A percentile compares a stretch with the other conserved stretches of the same genome.
Evolutionary conservation across 345 rosid genomes (phyloP).

Genomic region (Stellera chamaejasme): DNA sequence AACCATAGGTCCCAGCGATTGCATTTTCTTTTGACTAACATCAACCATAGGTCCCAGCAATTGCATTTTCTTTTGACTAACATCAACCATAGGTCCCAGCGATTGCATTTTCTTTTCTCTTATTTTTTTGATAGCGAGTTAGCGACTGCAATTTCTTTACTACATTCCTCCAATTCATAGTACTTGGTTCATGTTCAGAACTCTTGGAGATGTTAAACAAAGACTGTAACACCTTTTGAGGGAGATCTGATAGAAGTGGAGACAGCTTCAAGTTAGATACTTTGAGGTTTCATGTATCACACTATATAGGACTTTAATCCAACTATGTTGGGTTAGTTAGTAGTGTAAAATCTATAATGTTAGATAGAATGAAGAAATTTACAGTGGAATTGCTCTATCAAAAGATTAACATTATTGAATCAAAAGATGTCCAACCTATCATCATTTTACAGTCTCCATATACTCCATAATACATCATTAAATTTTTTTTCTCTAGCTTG

Average conservation of each 20-base stretch:
- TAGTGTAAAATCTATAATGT: neutral
- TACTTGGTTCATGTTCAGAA: conserved; percentile 53
- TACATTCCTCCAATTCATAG: too few relatives aligned
- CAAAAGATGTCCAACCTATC: neutral
- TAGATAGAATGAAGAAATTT: neutral
- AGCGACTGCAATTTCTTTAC: too few relatives aligned
- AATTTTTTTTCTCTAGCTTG: too few relatives aligned
- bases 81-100: too few relatives aligned
- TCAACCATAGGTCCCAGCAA: too few relatives aligned
- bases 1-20: conserved; percentile 36
- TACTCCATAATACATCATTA: too few relatives aligned
- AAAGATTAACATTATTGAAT: neutral
- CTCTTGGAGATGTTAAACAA: conserved; percentile 61
- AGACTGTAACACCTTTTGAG: conserved; percentile 80
- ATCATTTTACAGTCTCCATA: too few relatives aligned
- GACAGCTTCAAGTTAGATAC: conserved; percentile 35
- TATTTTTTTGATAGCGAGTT: too few relatives aligned
- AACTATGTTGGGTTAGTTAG: neutral
- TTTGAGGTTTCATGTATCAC: conserved; percentile 9
- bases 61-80: too few relatives aligned
- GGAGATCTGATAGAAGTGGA: conserved; percentile 37
- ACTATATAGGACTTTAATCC: conserved; percentile 5
- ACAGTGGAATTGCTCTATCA: neutral
- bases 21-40: neutral
- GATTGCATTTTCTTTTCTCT: too few relatives aligned